phyloP scores from a whole-genome alignment of 169 alveolate genomes.

The Cyclospora cayetanensis region DNA sequence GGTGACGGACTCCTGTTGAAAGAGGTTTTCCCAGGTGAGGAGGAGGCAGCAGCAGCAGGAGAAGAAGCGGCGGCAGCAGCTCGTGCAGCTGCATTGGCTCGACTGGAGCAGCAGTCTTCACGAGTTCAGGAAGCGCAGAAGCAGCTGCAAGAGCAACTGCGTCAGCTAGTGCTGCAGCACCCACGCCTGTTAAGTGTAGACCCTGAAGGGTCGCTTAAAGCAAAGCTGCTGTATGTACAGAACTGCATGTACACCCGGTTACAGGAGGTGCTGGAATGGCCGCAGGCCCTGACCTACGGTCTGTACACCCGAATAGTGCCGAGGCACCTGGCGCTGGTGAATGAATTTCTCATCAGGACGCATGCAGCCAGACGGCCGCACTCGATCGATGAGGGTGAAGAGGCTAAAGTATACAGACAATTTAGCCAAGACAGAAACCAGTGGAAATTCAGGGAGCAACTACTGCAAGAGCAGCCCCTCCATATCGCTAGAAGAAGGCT shows the following conservation, averaged over 20 bases:
- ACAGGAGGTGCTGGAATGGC: conserved; percentile 56
- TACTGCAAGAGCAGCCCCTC: conserved; percentile 47
- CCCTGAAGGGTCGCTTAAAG: conserved; percentile 31
- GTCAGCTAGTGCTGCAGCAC: conserved; percentile 31
- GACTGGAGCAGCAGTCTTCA: not conserved
- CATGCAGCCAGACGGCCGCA: not conserved
- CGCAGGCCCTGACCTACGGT: conserved; percentile 66
- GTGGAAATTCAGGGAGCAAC: conserved; percentile 30
- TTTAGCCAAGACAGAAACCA: not conserved
- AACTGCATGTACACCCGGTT: conserved; percentile 59
- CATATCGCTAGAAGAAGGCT: not conserved
- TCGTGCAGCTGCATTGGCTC: conserved; percentile 5
- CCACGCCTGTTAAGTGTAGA: conserved; percentile 25
- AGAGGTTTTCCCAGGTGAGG: conserved; percentile 15
- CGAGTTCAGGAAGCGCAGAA: conserved; percentile 5
- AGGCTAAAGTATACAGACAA: not conserved
- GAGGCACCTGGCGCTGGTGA: conserved; percentile 63
- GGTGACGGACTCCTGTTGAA: conserved; percentile 21
- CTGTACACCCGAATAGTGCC: conserved; percentile 69
- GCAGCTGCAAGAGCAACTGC: conserved; percentile 28
- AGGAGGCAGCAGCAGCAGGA: conserved; percentile 8
- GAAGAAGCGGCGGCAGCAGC: conserved; percentile 20
- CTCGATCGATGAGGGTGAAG: not conserved
- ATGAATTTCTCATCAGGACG: not conserved
- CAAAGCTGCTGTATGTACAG: conserved; percentile 65